Evolutionary conservation across 1,284 basidiomycete genomes (phyloP), one percentile per base, ranked within the genome.

Genomic region (Cutaneotrichosporon daszewskae): DNA sequence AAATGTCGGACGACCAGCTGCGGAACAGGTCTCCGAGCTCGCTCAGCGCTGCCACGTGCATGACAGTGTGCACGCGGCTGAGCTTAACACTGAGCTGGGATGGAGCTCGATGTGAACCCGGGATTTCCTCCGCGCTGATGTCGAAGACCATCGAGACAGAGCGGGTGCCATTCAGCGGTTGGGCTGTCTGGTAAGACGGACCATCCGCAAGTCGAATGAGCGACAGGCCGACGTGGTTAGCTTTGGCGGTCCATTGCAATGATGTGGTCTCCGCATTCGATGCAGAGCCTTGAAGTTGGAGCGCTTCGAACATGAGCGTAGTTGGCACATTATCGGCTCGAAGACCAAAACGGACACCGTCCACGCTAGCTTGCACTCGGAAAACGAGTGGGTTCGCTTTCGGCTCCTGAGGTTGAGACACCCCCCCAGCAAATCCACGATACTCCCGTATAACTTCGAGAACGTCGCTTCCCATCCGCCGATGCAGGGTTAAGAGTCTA

Each of bases 1-100:
- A 72, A 41, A 92, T 75, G 59, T 94, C 90, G 6, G 79, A 77
- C 79, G 87, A 59, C 54, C 60, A 58, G 41, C 89, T 79, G 59
- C 89, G 85, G 37, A 91, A 70, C 45, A 91, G 85, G 63, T 94
- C 90, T 13, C 84, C 85, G 11, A 94, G 72, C 60, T 91, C 86
- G 25, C 84, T 83, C 39, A 94, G 82, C 0, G 90, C 90, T 48
- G 85, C 86, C 14, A 90, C 83, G 64, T 91, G 88, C 83, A 92
- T 83, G 35, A 92, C 85, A 1, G 89, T 87, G 62, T 94, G 87
- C 6, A 88, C 80, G 62, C 84, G 85, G 6, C 78, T 79, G 19
- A 91, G 68, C 1, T 71, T 67, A 23, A 90, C 51, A 32, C 80
- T 74, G 14, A 76, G 52, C 31, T 56, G 47, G 18, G 66, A 51